Evolutionary conservation across 2,329 filamentous ascomycete genomes (phyloP).

Genomic region (Huntiella decipiens): DNA sequence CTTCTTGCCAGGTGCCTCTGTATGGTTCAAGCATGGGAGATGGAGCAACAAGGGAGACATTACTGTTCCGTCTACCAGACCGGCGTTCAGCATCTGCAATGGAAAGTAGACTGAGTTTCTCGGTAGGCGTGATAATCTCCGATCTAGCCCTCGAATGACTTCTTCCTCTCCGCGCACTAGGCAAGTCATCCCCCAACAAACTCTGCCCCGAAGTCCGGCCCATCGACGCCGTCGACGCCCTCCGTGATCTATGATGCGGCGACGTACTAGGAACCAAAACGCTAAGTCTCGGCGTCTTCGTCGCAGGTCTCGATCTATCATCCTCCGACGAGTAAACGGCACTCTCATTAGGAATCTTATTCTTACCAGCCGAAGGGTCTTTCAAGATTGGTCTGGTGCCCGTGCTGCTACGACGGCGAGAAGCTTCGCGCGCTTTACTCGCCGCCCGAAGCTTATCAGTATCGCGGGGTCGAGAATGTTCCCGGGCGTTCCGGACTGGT

Average conservation of each 20-base stretch:
- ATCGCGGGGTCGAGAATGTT: constrained; percentile 1
- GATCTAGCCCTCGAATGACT: constrained; percentile 9
- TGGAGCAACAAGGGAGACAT: constrained; percentile 29
- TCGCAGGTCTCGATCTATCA: not conserved
- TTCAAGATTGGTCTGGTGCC: not conserved
- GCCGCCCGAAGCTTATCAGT: not conserved
- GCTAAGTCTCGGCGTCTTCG: not conserved
- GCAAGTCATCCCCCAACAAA: constrained; percentile 6
- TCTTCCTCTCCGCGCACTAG: not conserved
- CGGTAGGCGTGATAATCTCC: constrained; percentile 22
- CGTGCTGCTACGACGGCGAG: constrained; percentile 5
- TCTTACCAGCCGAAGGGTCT: not conserved
- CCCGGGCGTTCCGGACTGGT: not conserved
- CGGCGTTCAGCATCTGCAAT: constrained; percentile 20
- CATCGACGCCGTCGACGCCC: not conserved
- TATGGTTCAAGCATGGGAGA: constrained; percentile 86
- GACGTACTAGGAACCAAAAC: too few relatives aligned
- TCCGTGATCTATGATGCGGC: too few relatives aligned
- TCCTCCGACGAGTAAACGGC: constrained; percentile 8
- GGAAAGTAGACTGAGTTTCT: constrained; percentile 32
- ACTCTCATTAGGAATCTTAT: constrained; percentile 3
- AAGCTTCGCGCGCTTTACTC: not conserved
- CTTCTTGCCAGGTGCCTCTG: constrained; percentile 80
- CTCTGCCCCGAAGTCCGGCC: not conserved
- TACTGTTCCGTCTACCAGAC: constrained; percentile 18